These are phyloP conservation scores for Phyllosticta citribraziliensis DNA, from an alignment of 2,329 filamentous ascomycete genomes.

Conservation along the genomic window DNA sequence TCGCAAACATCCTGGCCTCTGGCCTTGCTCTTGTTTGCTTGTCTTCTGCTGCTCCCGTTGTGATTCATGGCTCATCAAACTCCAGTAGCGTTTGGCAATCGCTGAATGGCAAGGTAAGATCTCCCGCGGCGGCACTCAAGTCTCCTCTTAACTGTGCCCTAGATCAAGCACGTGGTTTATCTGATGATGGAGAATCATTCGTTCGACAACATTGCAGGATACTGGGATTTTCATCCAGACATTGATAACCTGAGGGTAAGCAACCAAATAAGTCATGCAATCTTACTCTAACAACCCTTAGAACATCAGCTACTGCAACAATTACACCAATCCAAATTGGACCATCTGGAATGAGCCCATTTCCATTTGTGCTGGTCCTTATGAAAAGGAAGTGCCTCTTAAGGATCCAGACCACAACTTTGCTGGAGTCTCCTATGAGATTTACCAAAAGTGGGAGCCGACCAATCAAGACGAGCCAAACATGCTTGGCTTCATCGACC, in stretches of 20 bases:
- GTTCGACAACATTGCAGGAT: constrained; percentile 33
- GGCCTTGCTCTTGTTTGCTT: background rate
- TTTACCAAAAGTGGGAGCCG: constrained; percentile 29
- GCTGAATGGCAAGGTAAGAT: background rate
- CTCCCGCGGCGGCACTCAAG: background rate
- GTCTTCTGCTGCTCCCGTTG: background rate
- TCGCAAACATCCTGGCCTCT: background rate
- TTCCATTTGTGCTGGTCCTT: constrained; percentile 26
- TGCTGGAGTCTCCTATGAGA: constrained; percentile 23
- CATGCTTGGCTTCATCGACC: constrained; percentile 31
- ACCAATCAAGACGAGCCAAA: constrained; percentile 26
- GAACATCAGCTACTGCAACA: constrained; percentile 24
- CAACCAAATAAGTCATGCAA: background rate
- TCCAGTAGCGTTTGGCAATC: background rate
- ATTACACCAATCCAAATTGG: constrained; percentile 28
- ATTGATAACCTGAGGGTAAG: constrained; percentile 24
- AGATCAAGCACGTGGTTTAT: constrained; percentile 3
- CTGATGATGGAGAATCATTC: constrained; percentile 23
- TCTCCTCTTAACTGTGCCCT: background rate
- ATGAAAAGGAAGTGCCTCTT: constrained; percentile 27
- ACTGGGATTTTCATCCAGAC: constrained; percentile 26
- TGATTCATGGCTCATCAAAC: background rate
- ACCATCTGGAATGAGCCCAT: constrained; percentile 25
- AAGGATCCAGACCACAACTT: constrained; percentile 26
- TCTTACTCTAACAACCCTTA: background rate